phyloP scores from a whole-genome alignment of 768 basidiomycete genomes.

The Trametes cinnabarina region DNA sequence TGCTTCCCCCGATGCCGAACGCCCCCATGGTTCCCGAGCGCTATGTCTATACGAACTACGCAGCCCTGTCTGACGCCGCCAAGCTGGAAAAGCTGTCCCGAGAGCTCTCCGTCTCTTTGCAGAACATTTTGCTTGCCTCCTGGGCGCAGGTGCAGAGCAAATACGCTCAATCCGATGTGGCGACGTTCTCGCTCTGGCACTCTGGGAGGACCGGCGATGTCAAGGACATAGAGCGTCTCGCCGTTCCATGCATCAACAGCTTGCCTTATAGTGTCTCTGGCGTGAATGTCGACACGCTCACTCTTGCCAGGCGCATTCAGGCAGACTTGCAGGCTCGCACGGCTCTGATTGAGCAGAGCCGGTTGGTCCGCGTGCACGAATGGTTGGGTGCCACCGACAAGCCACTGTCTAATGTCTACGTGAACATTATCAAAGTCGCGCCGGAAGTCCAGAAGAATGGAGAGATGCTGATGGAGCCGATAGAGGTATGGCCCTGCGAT shows the following conservation, averaged over 20 bases:
- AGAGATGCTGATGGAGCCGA: constrained; percentile 28
- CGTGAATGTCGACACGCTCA: constrained; percentile 21
- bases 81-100: constrained; percentile 47
- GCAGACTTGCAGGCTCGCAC: constrained; percentile 38
- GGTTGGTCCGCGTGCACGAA: constrained; percentile 34
- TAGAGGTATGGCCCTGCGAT: constrained; percentile 32
- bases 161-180: constrained; percentile 27
- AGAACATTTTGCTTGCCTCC: constrained; percentile 42
- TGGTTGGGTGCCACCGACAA: constrained; percentile 34
- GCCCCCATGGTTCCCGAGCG: constrained; percentile 5
- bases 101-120: constrained; percentile 33
- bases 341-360: constrained; percentile 41
- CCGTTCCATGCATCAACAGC: constrained; percentile 46
- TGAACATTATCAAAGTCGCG: constrained; percentile 42
- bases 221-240: constrained; percentile 35
- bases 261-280: constrained; percentile 37
- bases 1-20: constrained; percentile 28
- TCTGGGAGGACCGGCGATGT: constrained; percentile 36
- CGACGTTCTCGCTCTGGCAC: constrained; percentile 48
- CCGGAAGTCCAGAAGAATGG: constrained; percentile 24
- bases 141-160: constrained; percentile 42
- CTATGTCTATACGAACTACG: constrained; percentile 30
- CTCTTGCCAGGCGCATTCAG: constrained; percentile 34
- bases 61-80: constrained; percentile 43
- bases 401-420: constrained; percentile 42